Conservation (phyloP, 2,329 filamentous ascomycete species). For the Botryotinia convoluta region DNA sequence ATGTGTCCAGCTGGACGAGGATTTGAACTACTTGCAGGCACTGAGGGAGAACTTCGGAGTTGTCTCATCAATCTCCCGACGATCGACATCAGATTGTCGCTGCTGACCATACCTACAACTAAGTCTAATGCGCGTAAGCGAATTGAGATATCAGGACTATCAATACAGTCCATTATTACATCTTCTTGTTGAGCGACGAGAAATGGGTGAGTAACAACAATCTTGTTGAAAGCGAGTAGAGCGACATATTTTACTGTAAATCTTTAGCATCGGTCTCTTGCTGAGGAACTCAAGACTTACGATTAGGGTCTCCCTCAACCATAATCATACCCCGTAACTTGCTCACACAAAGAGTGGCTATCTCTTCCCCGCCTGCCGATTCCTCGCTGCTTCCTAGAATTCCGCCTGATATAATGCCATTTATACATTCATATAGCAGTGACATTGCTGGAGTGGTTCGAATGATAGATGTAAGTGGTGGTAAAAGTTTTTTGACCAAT, state of each 20-base stretch:
- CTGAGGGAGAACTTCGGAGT: conserved; percentile 63
- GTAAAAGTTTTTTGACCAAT: conserved; percentile 84
- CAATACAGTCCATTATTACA: conserved; percentile 93
- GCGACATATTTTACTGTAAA: conserved; percentile 90
- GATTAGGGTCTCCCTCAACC: conserved; percentile 87
- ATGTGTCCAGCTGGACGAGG: conserved; percentile 46
- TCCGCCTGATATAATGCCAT: conserved; percentile 94
- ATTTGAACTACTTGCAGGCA: conserved; percentile 44
- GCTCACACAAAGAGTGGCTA: conserved; percentile 85
- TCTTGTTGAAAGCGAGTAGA: conserved; percentile 90
- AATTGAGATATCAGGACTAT: conserved; percentile 94
- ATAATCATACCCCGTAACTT: conserved; percentile 94
- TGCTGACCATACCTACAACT: conserved; percentile 89
- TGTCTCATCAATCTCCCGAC: conserved; percentile 87
- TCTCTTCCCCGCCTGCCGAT: conserved; percentile 79
- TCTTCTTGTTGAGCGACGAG: conserved; percentile 92
- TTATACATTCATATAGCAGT: conserved; percentile 96
- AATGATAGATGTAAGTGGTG: conserved; percentile 88
- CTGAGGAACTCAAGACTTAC: conserved; percentile 52
- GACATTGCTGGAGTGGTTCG: conserved; percentile 96
- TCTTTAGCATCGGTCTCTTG: conserved; percentile 8
- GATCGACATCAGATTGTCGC: conserved; percentile 78
- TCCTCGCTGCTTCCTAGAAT: conserved; percentile 83
- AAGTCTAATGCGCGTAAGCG: conserved; percentile 88
- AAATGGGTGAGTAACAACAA: conserved; percentile 82